Evolutionary conservation across 2,329 filamentous ascomycete genomes (phyloP).

Genomic region (Hypomyces perniciosus): DNA sequence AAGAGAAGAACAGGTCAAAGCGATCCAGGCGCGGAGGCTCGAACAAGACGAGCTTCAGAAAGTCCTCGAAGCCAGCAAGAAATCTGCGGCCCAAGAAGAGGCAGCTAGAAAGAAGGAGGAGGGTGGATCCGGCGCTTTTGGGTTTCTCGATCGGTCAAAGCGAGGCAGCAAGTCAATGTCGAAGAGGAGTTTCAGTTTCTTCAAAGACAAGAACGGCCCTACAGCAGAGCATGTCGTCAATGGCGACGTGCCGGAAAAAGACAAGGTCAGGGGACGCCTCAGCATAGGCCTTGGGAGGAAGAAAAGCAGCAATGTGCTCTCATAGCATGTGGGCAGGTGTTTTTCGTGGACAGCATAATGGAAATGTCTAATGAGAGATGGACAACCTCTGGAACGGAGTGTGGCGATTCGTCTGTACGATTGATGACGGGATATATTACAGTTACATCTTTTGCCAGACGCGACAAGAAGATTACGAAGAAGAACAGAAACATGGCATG

Average conservation of each 20-base stretch:
- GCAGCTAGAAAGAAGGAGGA: conserved; percentile 35
- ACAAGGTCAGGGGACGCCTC: conserved; percentile 58
- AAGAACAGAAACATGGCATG: not conserved
- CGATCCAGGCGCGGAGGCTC: conserved; percentile 45
- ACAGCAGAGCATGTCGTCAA: conserved; percentile 27
- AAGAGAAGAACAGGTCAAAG: conserved; percentile 50
- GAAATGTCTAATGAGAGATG: not conserved
- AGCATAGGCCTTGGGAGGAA: conserved; percentile 63
- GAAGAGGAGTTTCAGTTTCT: conserved; percentile 65
- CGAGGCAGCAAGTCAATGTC: conserved; percentile 73
- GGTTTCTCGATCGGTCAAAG: conserved; percentile 60
- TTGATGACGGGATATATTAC: conserved; percentile 12
- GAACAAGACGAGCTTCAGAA: conserved; percentile 58
- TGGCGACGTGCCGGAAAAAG: conserved; percentile 33
- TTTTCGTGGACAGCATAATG: conserved; percentile 10
- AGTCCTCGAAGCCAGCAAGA: conserved; percentile 61
- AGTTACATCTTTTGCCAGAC: conserved; percentile 3
- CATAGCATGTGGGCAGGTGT: conserved; percentile 16
- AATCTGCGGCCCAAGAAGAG: conserved; percentile 50
- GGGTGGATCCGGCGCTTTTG: conserved; percentile 33
- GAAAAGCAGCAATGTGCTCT: conserved; percentile 53
- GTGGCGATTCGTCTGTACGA: conserved; percentile 15
- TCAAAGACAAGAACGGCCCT: conserved; percentile 41
- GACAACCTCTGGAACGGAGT: conserved; percentile 3
- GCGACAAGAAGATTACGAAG: not conserved